These are phyloP conservation scores for Fusarium citri DNA, from an alignment of 2,329 filamentous ascomycete genomes.

Conservation along the genomic window DNA sequence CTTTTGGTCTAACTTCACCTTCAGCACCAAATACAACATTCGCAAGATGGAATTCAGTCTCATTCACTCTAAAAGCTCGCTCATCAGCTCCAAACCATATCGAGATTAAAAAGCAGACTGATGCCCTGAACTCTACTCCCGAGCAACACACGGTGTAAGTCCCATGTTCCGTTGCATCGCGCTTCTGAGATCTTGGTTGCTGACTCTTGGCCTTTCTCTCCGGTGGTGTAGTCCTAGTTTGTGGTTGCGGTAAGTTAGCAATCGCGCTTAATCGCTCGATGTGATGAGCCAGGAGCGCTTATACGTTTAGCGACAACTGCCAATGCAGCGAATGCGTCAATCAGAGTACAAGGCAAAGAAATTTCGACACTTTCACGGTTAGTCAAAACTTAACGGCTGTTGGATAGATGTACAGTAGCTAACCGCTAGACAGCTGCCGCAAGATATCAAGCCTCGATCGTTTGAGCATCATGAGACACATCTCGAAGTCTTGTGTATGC, in stretches of 20 bases:
- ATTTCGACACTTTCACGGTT: constrained; percentile 57
- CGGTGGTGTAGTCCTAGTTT: constrained; percentile 41
- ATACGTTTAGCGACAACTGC: constrained; percentile 55
- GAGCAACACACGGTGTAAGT: constrained; percentile 40
- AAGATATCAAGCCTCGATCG: constrained; percentile 48
- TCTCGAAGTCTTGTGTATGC: constrained; percentile 52
- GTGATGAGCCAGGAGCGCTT: constrained; percentile 13
- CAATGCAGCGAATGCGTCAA: constrained; percentile 57
- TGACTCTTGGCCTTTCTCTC: constrained; percentile 15
- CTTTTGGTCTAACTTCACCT: constrained; percentile 6
- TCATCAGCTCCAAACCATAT: neutral
- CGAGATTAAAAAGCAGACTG: neutral
- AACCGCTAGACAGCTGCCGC: constrained; percentile 48
- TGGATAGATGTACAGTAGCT: neutral
- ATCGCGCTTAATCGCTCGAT: constrained; percentile 10
- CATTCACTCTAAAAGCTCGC: neutral
- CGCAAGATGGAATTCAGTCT: neutral
- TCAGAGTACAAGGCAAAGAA: constrained; percentile 56
- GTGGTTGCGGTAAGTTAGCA: constrained; percentile 46
- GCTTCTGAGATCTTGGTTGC: constrained; percentile 14
- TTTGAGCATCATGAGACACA: constrained; percentile 30
- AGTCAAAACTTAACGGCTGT: neutral
- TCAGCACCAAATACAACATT: neutral
- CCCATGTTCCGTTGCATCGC: neutral
- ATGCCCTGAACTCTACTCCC: neutral